These are phyloP conservation scores for Chloropicon primus DNA, from an alignment of 139 green algal species.

Conservation along the genomic window DNA sequence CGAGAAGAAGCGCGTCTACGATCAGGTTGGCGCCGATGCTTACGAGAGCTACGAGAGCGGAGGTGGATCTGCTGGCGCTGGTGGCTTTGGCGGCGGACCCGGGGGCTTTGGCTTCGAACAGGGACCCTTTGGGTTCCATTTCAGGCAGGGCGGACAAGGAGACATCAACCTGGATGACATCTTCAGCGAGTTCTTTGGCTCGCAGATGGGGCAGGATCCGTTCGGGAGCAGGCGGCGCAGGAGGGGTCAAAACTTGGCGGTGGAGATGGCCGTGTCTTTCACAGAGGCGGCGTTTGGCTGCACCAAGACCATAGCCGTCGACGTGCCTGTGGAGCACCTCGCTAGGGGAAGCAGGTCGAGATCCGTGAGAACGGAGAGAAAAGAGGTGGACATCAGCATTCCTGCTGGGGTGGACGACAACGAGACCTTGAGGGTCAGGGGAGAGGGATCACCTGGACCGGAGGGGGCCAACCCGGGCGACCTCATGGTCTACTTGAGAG, in stretches of 20 bases:
- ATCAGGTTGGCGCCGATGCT: constrained; percentile 35
- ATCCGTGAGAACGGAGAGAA: background rate
- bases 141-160: constrained; percentile 2
- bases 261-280: constrained; percentile 8
- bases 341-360: background rate
- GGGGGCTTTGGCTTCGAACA: constrained; percentile 14
- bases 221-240: constrained; percentile 6
- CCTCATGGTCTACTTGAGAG: constrained; percentile 37
- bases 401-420: constrained; percentile 26
- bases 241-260: constrained; percentile 4
- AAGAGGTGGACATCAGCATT: background rate
- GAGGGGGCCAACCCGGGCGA: constrained; percentile 14
- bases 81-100: constrained; percentile 13
- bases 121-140: constrained; percentile 2
- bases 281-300: constrained; percentile 9
- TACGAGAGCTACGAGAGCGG: constrained; percentile 41
- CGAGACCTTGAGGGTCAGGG: constrained; percentile 25
- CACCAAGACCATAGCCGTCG: constrained; percentile 25
- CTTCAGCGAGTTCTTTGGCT: constrained; percentile 29
- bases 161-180: constrained; percentile 29
- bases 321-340: constrained; percentile 25
- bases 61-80: constrained; percentile 14
- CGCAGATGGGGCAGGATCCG: background rate
- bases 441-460: constrained; percentile 8
- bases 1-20: constrained; percentile 63